Percentiles rank a stretch among this genome's conserved stretches.
phyloP scores from a whole-genome alignment of 1,139 yeast genomes.

The Candida tunisiensis region DNA sequence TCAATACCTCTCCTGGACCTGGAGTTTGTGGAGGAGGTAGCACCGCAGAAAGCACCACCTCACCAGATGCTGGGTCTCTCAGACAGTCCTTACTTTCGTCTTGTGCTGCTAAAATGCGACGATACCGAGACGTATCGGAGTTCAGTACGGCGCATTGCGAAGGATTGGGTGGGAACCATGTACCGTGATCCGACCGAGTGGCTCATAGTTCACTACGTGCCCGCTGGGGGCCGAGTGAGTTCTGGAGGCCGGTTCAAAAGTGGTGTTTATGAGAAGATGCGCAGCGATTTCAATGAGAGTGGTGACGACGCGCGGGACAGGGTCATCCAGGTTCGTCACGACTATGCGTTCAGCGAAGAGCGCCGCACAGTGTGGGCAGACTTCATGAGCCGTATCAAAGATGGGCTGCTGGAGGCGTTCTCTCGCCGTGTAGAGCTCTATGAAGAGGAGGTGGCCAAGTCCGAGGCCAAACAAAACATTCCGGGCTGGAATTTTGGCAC shows the following conservation, averaged over 20 bases:
- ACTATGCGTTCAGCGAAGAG: conserved; percentile 20
- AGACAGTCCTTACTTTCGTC: conserved; percentile 38
- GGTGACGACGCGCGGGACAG: too few relatives aligned
- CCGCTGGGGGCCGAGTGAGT: too few relatives aligned
- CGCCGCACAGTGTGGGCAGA: conserved; percentile 24
- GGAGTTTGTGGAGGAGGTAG: conserved; percentile 47
- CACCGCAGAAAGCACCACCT: too few relatives aligned
- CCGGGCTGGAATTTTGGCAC: conserved; percentile 29
- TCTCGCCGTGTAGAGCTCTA: conserved; percentile 28
- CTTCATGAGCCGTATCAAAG: conserved; percentile 30
- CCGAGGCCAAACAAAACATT: conserved; percentile 17
- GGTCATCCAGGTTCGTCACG: conserved; percentile 18
- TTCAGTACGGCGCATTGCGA: conserved; percentile 62
- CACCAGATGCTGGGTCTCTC: conserved; percentile 26
- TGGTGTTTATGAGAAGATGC: conserved; percentile 47
- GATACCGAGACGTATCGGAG: conserved; percentile 59
- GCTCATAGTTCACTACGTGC: conserved; percentile 39
- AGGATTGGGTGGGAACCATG: conserved; percentile 53
- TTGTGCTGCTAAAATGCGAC: conserved; percentile 54
- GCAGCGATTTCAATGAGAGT: conserved; percentile 42
- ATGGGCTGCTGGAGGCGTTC: conserved; percentile 38
- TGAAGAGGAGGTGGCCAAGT: conserved; percentile 20
- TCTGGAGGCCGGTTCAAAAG: conserved; percentile 37
- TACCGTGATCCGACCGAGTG: conserved; percentile 40
- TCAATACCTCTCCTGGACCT: conserved; percentile 53